Base-by-base conservation (phyloP, 2,329 filamentous ascomycete genomes). In the Phialophora chinensis region DNA sequence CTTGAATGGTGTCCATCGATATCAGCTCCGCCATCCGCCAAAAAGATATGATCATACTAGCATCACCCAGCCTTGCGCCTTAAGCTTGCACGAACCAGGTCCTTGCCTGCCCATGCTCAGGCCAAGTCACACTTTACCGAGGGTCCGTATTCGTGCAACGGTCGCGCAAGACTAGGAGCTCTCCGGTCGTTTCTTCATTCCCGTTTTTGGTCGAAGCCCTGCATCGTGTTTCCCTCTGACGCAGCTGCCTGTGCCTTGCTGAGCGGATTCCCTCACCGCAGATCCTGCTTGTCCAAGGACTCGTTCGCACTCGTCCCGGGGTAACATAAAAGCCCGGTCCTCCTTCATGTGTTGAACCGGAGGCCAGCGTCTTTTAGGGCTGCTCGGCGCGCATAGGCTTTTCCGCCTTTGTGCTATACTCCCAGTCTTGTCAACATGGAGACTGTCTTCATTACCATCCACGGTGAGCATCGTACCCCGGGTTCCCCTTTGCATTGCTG, bases 401-500 rank as follows among this genome's bases (percentile, higher is more conserved):
- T 53, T 52, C 63, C 63, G 52, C 47, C 57, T 63, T 44, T 66
- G 58, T 61, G 65, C 55, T 52, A 59, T 61, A n/a, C 56, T 44
- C 56, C 53, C 53, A 33, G 42, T 38, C 52, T 55, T 49, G 42
- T 50, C 61, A 68, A 42, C 33, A 91, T 92, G 91, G 91, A 93
- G 79, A 90, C 90, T 72, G 95, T 92, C 35, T 96, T 96, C 80
- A 95, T 96, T 81, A 93, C 91, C 72, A 95, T 96, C 76, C 92
- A 95, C 77, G 92, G 92, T 91, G 80, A 81, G 88, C 83, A 66
- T 47, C 56, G 54, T 29, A 23, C 62, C 69, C 55, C 54, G 54
- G 54, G 62, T 52, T 61, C 42, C 42, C 58, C 42, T 58, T 55
- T 71, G 42, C 57, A 57, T 42, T 64, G 55, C 66, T 73, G 68